Evolutionary conservation across 2,329 filamentous ascomycete species (phyloP), one percentile per base, ranked within the genome.

Genomic region (Aspergillus persii): DNA sequence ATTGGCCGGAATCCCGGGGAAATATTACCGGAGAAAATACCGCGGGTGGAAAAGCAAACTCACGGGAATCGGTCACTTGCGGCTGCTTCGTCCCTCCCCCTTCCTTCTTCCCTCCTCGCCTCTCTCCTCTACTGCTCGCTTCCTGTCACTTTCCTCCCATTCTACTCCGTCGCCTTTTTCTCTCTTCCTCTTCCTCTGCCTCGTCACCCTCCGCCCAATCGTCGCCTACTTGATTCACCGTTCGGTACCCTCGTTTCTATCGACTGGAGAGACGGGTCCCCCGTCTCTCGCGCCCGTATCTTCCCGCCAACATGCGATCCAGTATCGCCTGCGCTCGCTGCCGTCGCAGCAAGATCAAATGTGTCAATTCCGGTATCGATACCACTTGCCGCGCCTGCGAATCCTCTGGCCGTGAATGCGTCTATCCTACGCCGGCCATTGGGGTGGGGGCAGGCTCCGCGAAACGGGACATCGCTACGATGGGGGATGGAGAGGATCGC

Each of bases 321-420:
- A 91, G 88, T 69, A 91, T 94, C 71, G 90, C 91, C 51, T 95
- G 91, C 75, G 81, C 85, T 61, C 83, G 86, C 63, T 94, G 91
- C 72, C 84, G 91, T 59, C 86, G 86, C 68, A 92, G 89, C 72
- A 96, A 95, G 77, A 91, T 94, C 72, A 94, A 94, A 76, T 96
- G 91, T 78, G 86, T 91, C 74, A 95, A 95, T 76, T 84, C 85
- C 66, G 90, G 90, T 61, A 84, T 88, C 58, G 84, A 84, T 62
- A 87, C 86, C 15, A 86, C 85, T 15, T 96, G 91, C 78, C 86
- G 90, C 62, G 86, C 87, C 11, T 96, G 91, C 72, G 84, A 89
- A 70, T 86, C 86, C 60, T 85, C 85, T 53, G 86, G 87, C 49
- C 84, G 89, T 70, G 84, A 90, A 60, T 95, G 91, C 71, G 84